Conservation (phyloP, 257 asterid genomes). For the Scutellaria baicalensis region DNA sequence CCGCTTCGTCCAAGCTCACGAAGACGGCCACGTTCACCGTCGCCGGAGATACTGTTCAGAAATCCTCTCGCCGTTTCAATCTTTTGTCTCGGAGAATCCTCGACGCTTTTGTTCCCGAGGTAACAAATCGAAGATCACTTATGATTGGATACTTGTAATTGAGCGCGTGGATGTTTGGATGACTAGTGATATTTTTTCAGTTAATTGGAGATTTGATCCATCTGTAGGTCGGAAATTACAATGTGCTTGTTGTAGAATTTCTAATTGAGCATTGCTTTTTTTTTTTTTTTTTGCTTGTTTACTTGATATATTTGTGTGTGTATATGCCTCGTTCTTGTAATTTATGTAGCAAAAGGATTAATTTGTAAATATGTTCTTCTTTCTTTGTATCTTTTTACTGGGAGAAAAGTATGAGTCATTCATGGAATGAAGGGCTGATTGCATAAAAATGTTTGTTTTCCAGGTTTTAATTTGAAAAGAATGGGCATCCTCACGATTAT, state of each 20-base stretch:
- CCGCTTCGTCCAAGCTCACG: constrained; percentile 56
- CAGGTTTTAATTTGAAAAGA: background rate
- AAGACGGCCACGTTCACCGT: constrained; percentile 71
- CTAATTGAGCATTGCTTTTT: too few relatives aligned
- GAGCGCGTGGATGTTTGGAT: background rate
- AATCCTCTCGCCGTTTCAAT: constrained; percentile 54
- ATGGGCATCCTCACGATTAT: background rate
- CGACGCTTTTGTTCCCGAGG: constrained; percentile 98
- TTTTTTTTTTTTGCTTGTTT: background rate
- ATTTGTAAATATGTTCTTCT: background rate
- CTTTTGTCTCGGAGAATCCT: constrained; percentile 64
- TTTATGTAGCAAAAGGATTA: background rate
- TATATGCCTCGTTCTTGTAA: background rate
- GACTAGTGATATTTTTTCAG: background rate
- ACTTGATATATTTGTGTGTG: background rate
- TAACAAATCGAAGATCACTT: background rate
- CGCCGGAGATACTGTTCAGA: constrained; percentile 35
- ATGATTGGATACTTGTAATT: background rate
- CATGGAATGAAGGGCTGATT: background rate
- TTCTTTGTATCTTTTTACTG: background rate
- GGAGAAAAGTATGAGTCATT: background rate
- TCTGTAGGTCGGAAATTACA: background rate
- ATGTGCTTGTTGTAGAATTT: background rate
- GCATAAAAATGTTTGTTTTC: constrained; percentile 5
- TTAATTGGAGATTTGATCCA: background rate